Evolutionary conservation across 495 filamentous ascomycete genomes (phyloP), one percentile per base, ranked within the genome.

Genomic region (Penicillium steckii): DNA sequence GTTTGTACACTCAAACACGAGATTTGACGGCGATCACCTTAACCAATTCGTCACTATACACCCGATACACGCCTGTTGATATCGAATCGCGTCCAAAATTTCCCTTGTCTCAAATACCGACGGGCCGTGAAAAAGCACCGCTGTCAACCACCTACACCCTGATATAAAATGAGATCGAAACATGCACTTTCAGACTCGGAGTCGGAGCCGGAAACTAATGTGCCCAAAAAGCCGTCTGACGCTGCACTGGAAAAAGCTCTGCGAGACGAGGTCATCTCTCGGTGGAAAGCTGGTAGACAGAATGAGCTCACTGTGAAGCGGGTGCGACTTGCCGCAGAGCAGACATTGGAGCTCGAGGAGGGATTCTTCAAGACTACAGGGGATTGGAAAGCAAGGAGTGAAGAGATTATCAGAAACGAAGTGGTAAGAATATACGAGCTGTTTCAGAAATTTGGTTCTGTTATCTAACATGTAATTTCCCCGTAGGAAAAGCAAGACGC

Each of bases 361-460:
- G 88, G 81, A 0, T 96, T 89, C 60, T 84, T 95, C 61, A 89
- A 85, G 57, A 66, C 50, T 21, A 67, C 80, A 35, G 66, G 57
- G 3, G 65, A 77, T 15, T 97, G 93, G 94, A 95, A 94, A 60
- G 64, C 72, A n/a, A 80, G 79, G 57, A 95, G 90, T 69, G 90
- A 95, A 50, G 59, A 76, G 15, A 63, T 95, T 24, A 90, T 97
- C 48, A 77, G 80, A 51, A 75, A 80, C 13, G 81, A 84, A 66
- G 80, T 88, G 47, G 92, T 95, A 76, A 61, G 84, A 74, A n/a
- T n/a, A n/a, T n/a, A n/a, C n/a, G n/a, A n/a, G n/a, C n/a, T n/a
- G n/a, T n/a, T n/a, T n/a, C n/a, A n/a, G n/a, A n/a, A n/a, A n/a
- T n/a, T n/a, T n/a, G n/a, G n/a, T n/a, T n/a, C n/a, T n/a, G n/a